Evolutionary conservation across 2,329 filamentous ascomycete species (phyloP).

Genomic region (Xylariaceae sp.): DNA sequence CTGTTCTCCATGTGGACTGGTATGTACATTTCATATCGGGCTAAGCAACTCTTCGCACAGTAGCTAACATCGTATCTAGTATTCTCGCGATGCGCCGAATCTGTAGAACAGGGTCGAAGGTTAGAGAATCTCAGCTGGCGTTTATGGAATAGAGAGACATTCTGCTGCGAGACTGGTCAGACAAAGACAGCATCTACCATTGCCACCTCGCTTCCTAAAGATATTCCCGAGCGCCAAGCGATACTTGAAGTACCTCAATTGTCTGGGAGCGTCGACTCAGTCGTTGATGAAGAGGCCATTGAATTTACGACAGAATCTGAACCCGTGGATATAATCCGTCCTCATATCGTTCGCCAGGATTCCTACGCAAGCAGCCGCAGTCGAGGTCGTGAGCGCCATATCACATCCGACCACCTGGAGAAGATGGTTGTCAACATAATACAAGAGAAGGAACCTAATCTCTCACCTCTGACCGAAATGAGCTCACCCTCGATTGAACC

Average conservation of each 20-base stretch:
- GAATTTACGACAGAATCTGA: constrained; percentile 53
- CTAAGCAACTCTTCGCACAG: constrained; percentile 1
- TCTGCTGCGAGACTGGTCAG: constrained; percentile 70
- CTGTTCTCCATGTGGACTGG: constrained; percentile 97
- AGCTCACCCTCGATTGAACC: constrained; percentile 33
- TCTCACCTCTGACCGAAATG: constrained; percentile 45
- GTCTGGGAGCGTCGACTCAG: constrained; percentile 73
- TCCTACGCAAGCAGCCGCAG: constrained; percentile 67
- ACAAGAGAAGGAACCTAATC: constrained; percentile 72
- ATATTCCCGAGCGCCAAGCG: constrained; percentile 40
- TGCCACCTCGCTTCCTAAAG: constrained; percentile 43
- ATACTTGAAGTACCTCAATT: constrained; percentile 63
- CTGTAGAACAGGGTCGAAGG: constrained; percentile 85
- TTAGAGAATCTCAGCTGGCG: constrained; percentile 96
- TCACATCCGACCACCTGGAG: constrained; percentile 87
- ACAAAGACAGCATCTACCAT: constrained; percentile 38
- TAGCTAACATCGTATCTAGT: constrained; percentile 51
- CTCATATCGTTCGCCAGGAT: constrained; percentile 66
- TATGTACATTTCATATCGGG: constrained; percentile 44
- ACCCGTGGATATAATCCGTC: constrained; percentile 57
- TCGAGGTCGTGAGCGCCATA: constrained; percentile 75
- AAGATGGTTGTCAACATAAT: constrained; percentile 94
- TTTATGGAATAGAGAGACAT: constrained; percentile 89
- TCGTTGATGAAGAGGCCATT: constrained; percentile 63
- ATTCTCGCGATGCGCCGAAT: constrained; percentile 90